Conservation (phyloP, 768 basidiomycete species). For the Sporobolomyces roseus region DNA sequence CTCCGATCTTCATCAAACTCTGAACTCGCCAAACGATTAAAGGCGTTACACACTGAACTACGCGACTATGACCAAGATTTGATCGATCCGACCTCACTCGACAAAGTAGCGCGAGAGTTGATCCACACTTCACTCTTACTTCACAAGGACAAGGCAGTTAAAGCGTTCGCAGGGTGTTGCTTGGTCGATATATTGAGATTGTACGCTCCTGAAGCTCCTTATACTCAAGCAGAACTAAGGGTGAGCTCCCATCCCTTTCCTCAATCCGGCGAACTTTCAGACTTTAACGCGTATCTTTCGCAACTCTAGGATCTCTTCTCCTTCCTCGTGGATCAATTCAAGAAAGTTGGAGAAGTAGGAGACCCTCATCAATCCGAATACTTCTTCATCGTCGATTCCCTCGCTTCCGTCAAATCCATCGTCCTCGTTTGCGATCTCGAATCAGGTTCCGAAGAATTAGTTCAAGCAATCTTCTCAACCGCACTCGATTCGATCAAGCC, state of each 20-base stretch:
- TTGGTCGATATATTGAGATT: constrained; percentile 87
- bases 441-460: constrained; percentile 72
- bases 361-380: constrained; percentile 80
- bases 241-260: constrained; percentile 44
- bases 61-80: constrained; percentile 80
- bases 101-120: constrained; percentile 69
- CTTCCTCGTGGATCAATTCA: constrained; percentile 86
- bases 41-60: constrained; percentile 54
- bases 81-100: constrained; percentile 70
- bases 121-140: constrained; percentile 73
- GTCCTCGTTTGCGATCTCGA: constrained; percentile 87
- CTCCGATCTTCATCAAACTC: constrained; percentile 7
- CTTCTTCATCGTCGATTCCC: constrained; percentile 86
- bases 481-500: constrained; percentile 73
- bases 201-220: constrained; percentile 96
- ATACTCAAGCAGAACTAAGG: constrained; percentile 72
- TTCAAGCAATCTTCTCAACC: constrained; percentile 74
- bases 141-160: constrained; percentile 93
- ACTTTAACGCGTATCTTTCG: no score
- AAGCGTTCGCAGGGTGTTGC: constrained; percentile 89
- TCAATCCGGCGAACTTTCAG: background rate
- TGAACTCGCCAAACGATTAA: constrained; percentile 30
- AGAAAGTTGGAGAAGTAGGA: constrained; percentile 48
- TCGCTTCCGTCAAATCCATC: constrained; percentile 90
- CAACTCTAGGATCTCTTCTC: constrained; percentile 76